Conservation (phyloP, 306 rosid species). For the Lagenaria siceraria region DNA sequence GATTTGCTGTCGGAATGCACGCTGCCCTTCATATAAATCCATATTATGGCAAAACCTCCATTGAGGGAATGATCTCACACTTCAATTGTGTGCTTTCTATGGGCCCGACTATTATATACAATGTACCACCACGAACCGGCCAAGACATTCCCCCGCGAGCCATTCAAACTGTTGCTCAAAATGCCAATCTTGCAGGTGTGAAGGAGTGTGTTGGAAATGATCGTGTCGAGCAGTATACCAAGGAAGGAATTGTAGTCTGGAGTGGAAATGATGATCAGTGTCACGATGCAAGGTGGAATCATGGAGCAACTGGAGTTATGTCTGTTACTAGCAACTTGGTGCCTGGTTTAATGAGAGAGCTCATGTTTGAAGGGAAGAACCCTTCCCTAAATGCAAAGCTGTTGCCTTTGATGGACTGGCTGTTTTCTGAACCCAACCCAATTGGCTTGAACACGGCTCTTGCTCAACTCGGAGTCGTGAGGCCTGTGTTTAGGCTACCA, state of each 20-base stretch:
- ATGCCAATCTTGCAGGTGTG: conserved; percentile 67
- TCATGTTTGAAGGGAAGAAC: conserved; percentile 61
- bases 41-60: conserved; percentile 85
- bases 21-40: conserved; percentile 98
- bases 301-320: conserved; percentile 87
- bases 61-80: conserved; percentile 66
- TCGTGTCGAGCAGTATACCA: conserved; percentile 50
- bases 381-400: conserved; percentile 49
- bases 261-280: conserved; percentile 91
- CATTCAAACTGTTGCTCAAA: conserved; percentile 41
- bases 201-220: conserved; percentile 90
- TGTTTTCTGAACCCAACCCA: conserved; percentile 83
- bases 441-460: conserved; percentile 85
- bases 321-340: conserved; percentile 82
- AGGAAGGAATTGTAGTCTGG: conserved; percentile 62
- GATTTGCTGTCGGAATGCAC: conserved; percentile 98
- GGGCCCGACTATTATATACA: conserved; percentile 89
- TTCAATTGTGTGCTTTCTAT: conserved; percentile 60
- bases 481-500: conserved; percentile 91
- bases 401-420: conserved; percentile 71
- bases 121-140: conserved; percentile 88
- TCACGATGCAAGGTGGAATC: conserved; percentile 86
- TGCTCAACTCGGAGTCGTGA: conserved; percentile 86
- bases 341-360: conserved; percentile 71
- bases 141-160: conserved; percentile 88